These are phyloP conservation scores for Dryadomyces quercus-mongolicae DNA, from an alignment of 2,329 filamentous ascomycete species.

Conservation along the genomic window DNA sequence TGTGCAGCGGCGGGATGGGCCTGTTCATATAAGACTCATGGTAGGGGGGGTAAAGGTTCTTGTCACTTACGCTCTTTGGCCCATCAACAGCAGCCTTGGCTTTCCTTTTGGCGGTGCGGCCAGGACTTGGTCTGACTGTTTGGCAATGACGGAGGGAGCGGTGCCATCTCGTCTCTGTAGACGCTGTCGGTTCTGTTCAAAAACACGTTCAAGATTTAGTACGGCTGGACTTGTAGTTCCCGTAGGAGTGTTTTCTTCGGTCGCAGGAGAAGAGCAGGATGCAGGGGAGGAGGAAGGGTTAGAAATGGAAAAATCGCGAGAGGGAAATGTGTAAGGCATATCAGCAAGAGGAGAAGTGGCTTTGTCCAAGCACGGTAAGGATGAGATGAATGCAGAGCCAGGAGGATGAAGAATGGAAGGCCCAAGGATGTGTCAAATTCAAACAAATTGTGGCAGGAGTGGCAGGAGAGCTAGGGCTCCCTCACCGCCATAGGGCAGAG, in stretches of 20 bases:
- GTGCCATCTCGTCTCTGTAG: conserved; percentile 34
- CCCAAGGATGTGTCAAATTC: not conserved
- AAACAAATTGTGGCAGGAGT: not conserved
- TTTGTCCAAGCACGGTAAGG: not conserved
- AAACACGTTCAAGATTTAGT: conserved; percentile 52
- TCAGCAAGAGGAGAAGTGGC: not conserved
- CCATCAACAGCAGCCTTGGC: conserved; percentile 85
- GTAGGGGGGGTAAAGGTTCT: not conserved
- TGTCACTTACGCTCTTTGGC: conserved; percentile 65
- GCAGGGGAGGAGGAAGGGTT: not conserved
- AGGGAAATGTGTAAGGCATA: not conserved
- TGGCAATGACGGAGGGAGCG: conserved; percentile 11
- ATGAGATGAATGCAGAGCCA: not conserved
- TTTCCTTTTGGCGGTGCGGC: conserved; percentile 49
- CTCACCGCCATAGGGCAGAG: not conserved
- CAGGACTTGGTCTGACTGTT: conserved; percentile 30
- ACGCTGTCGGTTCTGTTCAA: conserved; percentile 46
- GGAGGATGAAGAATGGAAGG: not conserved
- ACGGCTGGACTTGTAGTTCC: conserved; percentile 42
- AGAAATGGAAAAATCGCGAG: not conserved
- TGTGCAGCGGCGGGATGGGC: not conserved
- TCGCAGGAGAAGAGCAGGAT: not conserved
- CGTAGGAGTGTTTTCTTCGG: conserved; percentile 9
- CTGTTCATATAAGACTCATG: not conserved
- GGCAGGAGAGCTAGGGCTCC: not conserved